Evolutionary conservation across 352 stramenopile genomes (phyloP).

Genomic region (Globisporangium solare): DNA sequence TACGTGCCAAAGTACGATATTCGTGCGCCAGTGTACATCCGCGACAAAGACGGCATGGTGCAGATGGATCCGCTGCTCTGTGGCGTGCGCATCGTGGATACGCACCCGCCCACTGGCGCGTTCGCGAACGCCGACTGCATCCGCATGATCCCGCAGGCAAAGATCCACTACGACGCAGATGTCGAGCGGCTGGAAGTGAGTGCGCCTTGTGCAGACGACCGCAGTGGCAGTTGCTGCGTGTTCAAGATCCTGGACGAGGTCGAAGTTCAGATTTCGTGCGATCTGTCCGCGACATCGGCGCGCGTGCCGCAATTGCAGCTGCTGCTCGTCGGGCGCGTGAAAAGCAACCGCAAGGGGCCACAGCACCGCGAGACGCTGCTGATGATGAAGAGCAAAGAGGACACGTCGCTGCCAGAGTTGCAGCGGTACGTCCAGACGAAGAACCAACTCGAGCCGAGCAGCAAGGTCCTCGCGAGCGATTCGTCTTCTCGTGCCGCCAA

Average conservation of each 20-base stretch:
- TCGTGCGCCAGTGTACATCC: constrained; percentile 88
- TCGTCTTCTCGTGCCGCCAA: background rate
- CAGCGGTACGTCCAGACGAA: constrained; percentile 66
- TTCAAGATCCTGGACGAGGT: constrained; percentile 75
- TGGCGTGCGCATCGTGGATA: constrained; percentile 64
- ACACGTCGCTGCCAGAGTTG: constrained; percentile 49
- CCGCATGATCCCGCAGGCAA: constrained; percentile 55
- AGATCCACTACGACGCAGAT: constrained; percentile 23
- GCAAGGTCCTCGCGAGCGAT: background rate
- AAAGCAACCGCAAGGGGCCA: constrained; percentile 16
- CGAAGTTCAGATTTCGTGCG: constrained; percentile 76
- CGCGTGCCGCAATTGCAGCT: constrained; percentile 73
- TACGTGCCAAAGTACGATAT: constrained; percentile 92
- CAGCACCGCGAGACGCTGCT: constrained; percentile 22
- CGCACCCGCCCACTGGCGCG: constrained; percentile 42
- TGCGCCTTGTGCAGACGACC: constrained; percentile 11
- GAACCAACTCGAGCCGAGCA: constrained; percentile 12
- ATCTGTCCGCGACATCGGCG: constrained; percentile 60
- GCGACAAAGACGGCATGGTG: constrained; percentile 79
- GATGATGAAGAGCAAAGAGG: constrained; percentile 25
- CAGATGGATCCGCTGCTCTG: constrained; percentile 79
- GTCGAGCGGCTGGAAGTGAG: constrained; percentile 27
- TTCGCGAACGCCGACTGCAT: constrained; percentile 63
- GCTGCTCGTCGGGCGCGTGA: constrained; percentile 55
- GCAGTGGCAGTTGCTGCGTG: constrained; percentile 18